Evolutionary conservation across 495 filamentous ascomycete genomes (phyloP).

Genomic region (Halenospora varia): DNA sequence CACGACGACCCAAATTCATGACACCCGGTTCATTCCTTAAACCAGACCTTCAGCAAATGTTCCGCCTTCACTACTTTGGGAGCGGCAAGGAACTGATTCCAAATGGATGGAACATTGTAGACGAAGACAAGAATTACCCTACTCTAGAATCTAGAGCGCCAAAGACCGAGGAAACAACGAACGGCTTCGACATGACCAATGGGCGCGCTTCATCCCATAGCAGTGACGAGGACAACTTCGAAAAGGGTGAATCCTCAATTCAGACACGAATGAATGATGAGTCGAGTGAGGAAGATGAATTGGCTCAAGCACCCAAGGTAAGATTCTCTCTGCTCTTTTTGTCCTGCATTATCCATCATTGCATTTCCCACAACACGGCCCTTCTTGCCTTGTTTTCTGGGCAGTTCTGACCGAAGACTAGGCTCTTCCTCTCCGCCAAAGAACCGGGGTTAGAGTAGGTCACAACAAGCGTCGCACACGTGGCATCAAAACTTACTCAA

Average conservation of each 20-base stretch:
- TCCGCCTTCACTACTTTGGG: slow-evolving; percentile 60
- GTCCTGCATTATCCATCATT: not conserved
- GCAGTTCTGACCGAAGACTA: slow-evolving; percentile 22
- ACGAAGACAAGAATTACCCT: slow-evolving; percentile 52
- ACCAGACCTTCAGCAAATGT: slow-evolving; percentile 59
- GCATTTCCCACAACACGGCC: not conserved
- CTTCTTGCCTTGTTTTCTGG: not conserved
- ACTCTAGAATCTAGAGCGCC: slow-evolving; percentile 50
- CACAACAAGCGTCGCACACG: slow-evolving; percentile 11
- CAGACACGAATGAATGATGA: slow-evolving; percentile 48
- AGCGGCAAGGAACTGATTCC: slow-evolving; percentile 53
- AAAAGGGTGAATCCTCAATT: not conserved
- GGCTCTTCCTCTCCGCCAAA: slow-evolving; percentile 25
- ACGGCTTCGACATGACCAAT: slow-evolving; percentile 25
- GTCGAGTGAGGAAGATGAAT: slow-evolving; percentile 44
- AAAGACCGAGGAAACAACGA: slow-evolving; percentile 21
- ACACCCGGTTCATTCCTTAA: slow-evolving; percentile 24
- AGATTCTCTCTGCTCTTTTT: not conserved
- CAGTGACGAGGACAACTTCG: slow-evolving; percentile 9
- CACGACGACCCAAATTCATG: slow-evolving; percentile 20
- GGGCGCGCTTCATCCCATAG: slow-evolving; percentile 27
- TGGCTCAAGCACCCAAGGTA: slow-evolving; percentile 21
- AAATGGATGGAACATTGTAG: slow-evolving; percentile 56
- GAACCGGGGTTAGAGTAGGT: slow-evolving; percentile 23
- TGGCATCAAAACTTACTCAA: slow-evolving; percentile 28